Percentiles rank a stretch among this genome's conserved stretches.
Conservation (phyloP, 2,329 filamentous ascomycete genomes). For the Paracamarosporium sp. region DNA sequence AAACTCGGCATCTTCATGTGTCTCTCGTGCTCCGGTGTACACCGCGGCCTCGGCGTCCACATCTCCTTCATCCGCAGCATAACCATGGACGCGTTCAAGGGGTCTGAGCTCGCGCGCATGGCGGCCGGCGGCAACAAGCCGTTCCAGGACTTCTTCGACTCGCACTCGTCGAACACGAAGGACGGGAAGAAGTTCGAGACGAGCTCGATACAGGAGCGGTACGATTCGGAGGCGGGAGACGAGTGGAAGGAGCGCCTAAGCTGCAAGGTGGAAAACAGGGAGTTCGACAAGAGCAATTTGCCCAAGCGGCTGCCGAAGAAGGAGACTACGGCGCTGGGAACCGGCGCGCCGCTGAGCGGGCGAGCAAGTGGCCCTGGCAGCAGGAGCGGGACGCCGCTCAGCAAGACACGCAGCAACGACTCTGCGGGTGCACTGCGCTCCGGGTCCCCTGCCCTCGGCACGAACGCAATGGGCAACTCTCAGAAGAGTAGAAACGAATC, state of each 20-base stretch:
- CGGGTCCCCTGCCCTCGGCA: conserved; percentile 47
- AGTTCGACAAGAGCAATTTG: conserved; percentile 77
- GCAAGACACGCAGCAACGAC: conserved; percentile 43
- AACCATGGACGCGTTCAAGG: conserved; percentile 98
- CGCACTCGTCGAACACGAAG: conserved; percentile 53
- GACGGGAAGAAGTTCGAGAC: conserved; percentile 73
- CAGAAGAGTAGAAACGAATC: conserved; percentile 76
- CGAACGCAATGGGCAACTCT: conserved; percentile 37
- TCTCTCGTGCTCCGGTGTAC: conserved; percentile 91
- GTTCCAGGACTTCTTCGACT: conserved; percentile 87
- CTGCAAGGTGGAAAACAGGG: conserved; percentile 84
- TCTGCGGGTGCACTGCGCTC: conserved; percentile 36
- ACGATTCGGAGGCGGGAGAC: conserved; percentile 87
- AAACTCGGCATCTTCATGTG: conserved; percentile 99
- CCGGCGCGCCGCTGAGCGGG: conserved; percentile 37
- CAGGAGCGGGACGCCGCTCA: conserved; percentile 48
- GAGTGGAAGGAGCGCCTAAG: conserved; percentile 92
- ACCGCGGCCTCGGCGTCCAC: conserved; percentile 94
- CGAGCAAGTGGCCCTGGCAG: conserved; percentile 44
- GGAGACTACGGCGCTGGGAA: conserved; percentile 28
- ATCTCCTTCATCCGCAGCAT: conserved; percentile 98
- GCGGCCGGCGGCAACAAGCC: conserved; percentile 86
- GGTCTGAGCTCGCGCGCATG: conserved; percentile 91
- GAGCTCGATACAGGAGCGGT: conserved; percentile 87
- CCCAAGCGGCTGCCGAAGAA: conserved; percentile 56